Evolutionary conservation across 2,329 filamentous ascomycete species (phyloP).

Genomic region (Aspergillus latus): DNA sequence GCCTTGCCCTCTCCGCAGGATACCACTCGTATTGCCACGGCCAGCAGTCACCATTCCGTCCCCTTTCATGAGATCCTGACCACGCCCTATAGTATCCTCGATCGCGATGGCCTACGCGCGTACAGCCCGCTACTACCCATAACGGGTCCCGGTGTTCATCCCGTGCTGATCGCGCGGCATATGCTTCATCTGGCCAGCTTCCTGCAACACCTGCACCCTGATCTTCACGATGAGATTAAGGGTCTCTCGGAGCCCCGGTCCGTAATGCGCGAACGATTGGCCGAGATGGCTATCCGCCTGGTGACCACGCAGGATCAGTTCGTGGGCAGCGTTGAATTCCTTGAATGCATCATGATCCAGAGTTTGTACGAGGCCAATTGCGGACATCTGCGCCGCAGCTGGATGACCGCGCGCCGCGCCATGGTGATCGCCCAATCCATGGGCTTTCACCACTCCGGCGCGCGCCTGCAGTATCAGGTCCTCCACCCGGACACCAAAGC

Average conservation of each 20-base stretch:
- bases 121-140: neutral
- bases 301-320: constrained; percentile 5
- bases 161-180: neutral
- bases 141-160: neutral
- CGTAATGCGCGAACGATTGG: neutral
- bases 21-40: neutral
- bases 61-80: neutral
- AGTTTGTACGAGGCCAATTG: constrained; percentile 3
- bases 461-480: neutral
- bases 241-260: neutral
- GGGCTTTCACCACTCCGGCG: neutral
- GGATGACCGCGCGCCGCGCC: neutral
- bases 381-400: neutral
- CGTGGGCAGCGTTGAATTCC: neutral
- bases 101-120: neutral
- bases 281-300: neutral
- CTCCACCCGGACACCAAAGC: neutral
- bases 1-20: neutral
- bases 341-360: constrained; percentile 8
- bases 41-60: neutral
- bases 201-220: constrained; percentile 6
- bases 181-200: constrained; percentile 6
- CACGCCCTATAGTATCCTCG: neutral
- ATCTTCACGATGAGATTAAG: neutral
- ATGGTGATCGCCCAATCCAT: neutral